phyloP scores from a whole-genome alignment of 2,329 filamentous ascomycete genomes.

The Mariannaea sp. region DNA sequence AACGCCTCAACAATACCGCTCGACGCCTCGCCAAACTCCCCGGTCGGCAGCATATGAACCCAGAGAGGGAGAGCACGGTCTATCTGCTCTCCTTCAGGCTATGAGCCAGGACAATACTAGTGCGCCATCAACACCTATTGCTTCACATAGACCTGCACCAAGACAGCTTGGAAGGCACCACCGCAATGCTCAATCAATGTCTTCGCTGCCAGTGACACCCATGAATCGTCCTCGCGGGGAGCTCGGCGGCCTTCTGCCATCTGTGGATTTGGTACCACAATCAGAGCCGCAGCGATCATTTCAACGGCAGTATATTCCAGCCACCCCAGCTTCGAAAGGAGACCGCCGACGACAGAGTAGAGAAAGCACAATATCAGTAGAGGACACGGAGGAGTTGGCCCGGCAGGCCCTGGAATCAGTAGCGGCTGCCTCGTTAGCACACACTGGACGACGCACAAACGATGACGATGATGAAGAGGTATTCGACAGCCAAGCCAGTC shows the following conservation, averaged over 20 bases:
- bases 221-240: constrained; percentile 56
- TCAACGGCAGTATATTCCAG: constrained; percentile 48
- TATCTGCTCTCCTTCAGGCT: constrained; percentile 81
- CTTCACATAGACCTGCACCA: constrained; percentile 50
- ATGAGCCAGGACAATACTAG: constrained; percentile 75
- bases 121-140: constrained; percentile 71
- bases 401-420: constrained; percentile 59
- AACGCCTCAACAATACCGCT: constrained; percentile 52
- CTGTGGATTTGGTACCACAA: constrained; percentile 65
- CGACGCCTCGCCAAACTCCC: constrained; percentile 58
- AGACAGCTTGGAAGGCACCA: constrained; percentile 66
- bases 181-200: constrained; percentile 80
- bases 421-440: constrained; percentile 49
- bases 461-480: constrained; percentile 55
- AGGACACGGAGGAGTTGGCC: constrained; percentile 62
- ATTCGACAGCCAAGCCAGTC: constrained; percentile 76
- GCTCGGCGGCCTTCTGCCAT: constrained; percentile 61
- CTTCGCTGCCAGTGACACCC: constrained; percentile 81
- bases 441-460: constrained; percentile 34
- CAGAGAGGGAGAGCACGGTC: constrained; percentile 63
- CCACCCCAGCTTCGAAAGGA: constrained; percentile 49
- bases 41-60: constrained; percentile 49
- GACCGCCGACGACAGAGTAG: constrained; percentile 69
- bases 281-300: constrained; percentile 59
- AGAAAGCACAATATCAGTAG: constrained; percentile 83